Conservation (phyloP, 441 rosid genomes). For the Erodium moschatum region DNA sequence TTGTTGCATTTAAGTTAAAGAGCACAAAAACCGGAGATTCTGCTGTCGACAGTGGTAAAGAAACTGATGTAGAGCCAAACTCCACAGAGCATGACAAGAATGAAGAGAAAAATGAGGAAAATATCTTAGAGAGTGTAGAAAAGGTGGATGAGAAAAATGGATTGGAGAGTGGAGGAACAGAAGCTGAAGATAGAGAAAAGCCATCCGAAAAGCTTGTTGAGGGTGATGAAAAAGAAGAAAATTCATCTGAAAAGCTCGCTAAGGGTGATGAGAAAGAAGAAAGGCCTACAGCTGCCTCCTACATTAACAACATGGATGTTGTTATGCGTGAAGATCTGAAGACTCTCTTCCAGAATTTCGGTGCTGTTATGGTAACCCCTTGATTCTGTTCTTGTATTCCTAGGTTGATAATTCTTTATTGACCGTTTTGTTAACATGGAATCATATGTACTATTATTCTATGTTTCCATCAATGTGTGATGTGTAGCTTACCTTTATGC, state of each 20-base stretch:
- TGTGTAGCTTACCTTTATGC: too few relatives aligned
- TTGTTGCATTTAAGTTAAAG: constrained; percentile 71
- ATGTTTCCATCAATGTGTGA: background rate
- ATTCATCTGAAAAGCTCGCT: background rate
- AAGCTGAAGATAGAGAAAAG: constrained; percentile 26
- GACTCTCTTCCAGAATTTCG: constrained; percentile 53
- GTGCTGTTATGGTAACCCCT: constrained; percentile 63
- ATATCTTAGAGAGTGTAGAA: constrained; percentile 27
- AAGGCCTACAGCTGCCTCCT: constrained; percentile 36
- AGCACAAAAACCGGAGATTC: constrained; percentile 34
- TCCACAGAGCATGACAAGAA: constrained; percentile 20
- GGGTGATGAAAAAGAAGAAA: too few relatives aligned
- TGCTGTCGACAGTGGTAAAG: constrained; percentile 26
- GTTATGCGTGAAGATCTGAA: constrained; percentile 87
- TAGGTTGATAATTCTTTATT: background rate
- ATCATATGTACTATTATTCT: background rate
- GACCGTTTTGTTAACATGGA: background rate
- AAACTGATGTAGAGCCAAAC: constrained; percentile 22
- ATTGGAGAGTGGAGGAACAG: constrained; percentile 27
- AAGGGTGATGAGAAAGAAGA: constrained; percentile 33
- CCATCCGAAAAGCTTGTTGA: constrained; percentile 19
- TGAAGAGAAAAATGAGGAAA: background rate
- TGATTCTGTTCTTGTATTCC: constrained; percentile 5
- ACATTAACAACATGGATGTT: constrained; percentile 50
- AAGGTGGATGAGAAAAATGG: constrained; percentile 32